Base-by-base conservation (phyloP, 208 protist genomes). In the Leptomonas pyrrhocoris region DNA sequence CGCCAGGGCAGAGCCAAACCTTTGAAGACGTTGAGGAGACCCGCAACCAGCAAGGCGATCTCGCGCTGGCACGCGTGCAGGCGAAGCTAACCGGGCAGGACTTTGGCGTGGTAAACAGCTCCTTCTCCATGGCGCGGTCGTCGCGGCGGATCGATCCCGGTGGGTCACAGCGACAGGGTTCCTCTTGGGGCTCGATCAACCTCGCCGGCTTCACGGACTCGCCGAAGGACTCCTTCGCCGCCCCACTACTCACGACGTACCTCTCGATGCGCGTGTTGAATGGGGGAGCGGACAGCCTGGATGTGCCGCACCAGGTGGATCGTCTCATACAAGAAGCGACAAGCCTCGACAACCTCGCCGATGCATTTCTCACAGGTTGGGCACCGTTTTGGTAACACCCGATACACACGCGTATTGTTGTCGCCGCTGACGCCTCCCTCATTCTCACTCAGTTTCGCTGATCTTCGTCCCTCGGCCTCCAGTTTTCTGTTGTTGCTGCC, bases 331-430 rank as follows among this genome's bases (percentile, higher is more conserved):
- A 90, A 23, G 92, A 96, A 70, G 91, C 94, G 12, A 96, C 92
- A 9, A 92, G 87, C 58, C 78, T 95, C 12, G 85, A 96, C 48
- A 97, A 97, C 59, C 66, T 97, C 1, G 80, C 89, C 1, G 91
- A 95, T 36, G 94, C 94, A 9, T 97, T 92, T 68, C 79, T 97
- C 42, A 95, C 88, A 3, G 94, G 94, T 0, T 97, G 94, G 94
- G 90, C 89, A 31, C 94, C 94, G 9, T 97, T 96, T 75, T 94
- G 90, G 94, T 97, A 86, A 45, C 45, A 55, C 43, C 12, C 4
- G 51, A 2, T 42, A 13, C 18, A 50, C 13, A 50, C 21, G 2
- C 7, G 15, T 50, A 21, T 21, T 50, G 6, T 50, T 50, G 21
- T 21, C 8, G 21, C 9, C 34, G 3, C 34, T 38, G 34, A 3